Conservation (phyloP, 2,329 filamentous ascomycete species). For the Fusarium guadeloupense region DNA sequence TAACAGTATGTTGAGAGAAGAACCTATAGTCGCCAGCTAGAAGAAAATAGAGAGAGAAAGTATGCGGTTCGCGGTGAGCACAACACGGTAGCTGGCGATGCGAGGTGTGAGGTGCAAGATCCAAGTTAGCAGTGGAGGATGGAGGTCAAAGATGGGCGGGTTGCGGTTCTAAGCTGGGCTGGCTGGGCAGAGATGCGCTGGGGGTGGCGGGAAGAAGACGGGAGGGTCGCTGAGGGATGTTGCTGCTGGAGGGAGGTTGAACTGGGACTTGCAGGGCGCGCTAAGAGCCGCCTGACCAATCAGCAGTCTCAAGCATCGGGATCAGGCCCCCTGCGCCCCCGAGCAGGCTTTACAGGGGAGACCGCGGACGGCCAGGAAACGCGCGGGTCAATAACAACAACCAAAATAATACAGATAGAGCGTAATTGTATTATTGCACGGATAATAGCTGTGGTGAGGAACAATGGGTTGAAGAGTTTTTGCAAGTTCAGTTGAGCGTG, state of each 20-base stretch:
- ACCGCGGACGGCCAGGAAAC: conserved; percentile 44
- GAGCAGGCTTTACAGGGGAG: conserved; percentile 25
- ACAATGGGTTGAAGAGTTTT: neutral
- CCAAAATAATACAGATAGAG: conserved; percentile 39
- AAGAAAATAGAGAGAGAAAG: conserved; percentile 16
- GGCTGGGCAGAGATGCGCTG: conserved; percentile 30
- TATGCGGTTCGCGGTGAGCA: conserved; percentile 27
- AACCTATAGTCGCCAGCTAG: neutral
- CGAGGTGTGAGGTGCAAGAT: conserved; percentile 36
- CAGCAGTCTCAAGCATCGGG: conserved; percentile 16
- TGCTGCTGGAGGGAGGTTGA: conserved; percentile 44
- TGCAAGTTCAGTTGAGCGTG: neutral
- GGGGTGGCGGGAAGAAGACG: conserved; percentile 42
- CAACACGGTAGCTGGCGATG: conserved; percentile 31
- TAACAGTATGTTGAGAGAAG: conserved; percentile 15
- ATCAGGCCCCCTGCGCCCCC: conserved; percentile 23
- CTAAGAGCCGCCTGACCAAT: conserved; percentile 38
- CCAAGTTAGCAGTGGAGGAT: conserved; percentile 35
- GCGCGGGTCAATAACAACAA: conserved; percentile 46
- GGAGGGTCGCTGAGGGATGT: conserved; percentile 41
- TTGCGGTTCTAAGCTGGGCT: conserved; percentile 30
- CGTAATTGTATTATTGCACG: conserved; percentile 25
- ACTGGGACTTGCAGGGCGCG: conserved; percentile 37
- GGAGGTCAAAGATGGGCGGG: conserved; percentile 35
- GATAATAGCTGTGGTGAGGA: conserved; percentile 8